Conservation (phyloP, 345 rosid genomes). For the Linum usitatissimum region DNA sequence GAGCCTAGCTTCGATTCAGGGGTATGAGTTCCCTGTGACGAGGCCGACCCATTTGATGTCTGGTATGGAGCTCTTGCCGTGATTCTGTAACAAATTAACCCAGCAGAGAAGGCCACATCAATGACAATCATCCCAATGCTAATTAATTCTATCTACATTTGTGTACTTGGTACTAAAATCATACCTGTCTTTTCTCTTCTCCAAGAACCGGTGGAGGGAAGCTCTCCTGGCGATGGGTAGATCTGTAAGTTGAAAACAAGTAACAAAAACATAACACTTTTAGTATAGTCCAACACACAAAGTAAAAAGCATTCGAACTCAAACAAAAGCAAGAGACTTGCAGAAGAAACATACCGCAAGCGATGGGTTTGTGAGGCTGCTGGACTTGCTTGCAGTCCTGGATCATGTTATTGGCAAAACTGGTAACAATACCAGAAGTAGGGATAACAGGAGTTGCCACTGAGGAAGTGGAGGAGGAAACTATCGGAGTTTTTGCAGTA, state of each 20-base stretch:
- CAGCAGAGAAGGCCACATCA: no score
- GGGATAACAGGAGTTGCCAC: conserved; percentile 7
- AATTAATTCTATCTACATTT: no score
- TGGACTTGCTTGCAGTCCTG: conserved; percentile 30
- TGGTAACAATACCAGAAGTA: conserved; percentile 20
- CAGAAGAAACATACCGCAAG: conserved; percentile 37
- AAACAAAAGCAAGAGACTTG: neutral
- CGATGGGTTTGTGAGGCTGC: conserved; percentile 23
- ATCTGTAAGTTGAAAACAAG: conserved; percentile 30
- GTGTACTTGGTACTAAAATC: no score
- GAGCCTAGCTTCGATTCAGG: no score
- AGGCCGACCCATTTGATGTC: no score
- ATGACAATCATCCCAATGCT: no score
- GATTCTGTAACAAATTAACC: no score
- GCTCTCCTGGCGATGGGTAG: conserved; percentile 89
- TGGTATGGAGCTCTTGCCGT: no score
- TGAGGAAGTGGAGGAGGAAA: conserved; percentile 5
- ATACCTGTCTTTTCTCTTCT: conserved; percentile 90
- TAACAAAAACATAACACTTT: no score
- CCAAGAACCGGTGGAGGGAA: conserved; percentile 87
- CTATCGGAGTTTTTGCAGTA: conserved; percentile 20
- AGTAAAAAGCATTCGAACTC: conserved; percentile 1
- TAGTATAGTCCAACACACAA: neutral
- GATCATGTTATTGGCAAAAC: conserved; percentile 19
- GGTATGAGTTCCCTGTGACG: no score